Evolutionary conservation across 2,329 filamentous ascomycete genomes (phyloP).

Genomic region (Colletotrichum sp.): DNA sequence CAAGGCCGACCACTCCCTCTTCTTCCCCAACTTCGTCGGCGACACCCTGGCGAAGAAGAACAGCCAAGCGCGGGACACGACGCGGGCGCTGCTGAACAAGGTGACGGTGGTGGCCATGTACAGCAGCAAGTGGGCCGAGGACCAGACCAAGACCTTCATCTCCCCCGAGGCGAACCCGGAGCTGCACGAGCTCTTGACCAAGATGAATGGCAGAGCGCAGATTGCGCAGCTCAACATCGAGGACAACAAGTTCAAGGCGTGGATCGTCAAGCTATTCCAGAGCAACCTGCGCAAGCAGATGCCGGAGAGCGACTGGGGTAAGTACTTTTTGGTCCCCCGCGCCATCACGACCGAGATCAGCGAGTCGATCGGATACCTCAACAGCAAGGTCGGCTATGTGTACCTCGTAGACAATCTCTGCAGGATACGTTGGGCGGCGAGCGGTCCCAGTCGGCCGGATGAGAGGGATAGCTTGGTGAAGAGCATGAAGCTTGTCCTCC

Average conservation of each 20-base stretch:
- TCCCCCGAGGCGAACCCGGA: constrained; percentile 69
- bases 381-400: constrained; percentile 91
- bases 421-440: constrained; percentile 93
- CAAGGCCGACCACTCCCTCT: constrained; percentile 80
- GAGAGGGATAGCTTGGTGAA: constrained; percentile 73
- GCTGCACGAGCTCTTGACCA: constrained; percentile 66
- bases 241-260: constrained; percentile 73
- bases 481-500: constrained; percentile 66
- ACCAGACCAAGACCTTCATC: constrained; percentile 77
- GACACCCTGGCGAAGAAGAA: constrained; percentile 70
- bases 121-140: constrained; percentile 84
- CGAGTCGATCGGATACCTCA: constrained; percentile 74
- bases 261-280: constrained; percentile 63
- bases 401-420: constrained; percentile 89
- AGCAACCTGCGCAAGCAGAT: constrained; percentile 56
- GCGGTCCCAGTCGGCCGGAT: constrained; percentile 67
- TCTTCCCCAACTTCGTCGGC: constrained; percentile 91
- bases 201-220: constrained; percentile 62
- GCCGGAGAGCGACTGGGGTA: constrained; percentile 58
- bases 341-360: constrained; percentile 66
- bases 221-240: constrained; percentile 88
- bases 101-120: constrained; percentile 83
- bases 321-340: constrained; percentile 66
- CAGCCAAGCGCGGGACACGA: constrained; percentile 69
- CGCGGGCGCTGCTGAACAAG: constrained; percentile 73